phyloP scores from a whole-genome alignment of 371 early-diverging fungal genomes.

The Mucor plumbeus region DNA sequence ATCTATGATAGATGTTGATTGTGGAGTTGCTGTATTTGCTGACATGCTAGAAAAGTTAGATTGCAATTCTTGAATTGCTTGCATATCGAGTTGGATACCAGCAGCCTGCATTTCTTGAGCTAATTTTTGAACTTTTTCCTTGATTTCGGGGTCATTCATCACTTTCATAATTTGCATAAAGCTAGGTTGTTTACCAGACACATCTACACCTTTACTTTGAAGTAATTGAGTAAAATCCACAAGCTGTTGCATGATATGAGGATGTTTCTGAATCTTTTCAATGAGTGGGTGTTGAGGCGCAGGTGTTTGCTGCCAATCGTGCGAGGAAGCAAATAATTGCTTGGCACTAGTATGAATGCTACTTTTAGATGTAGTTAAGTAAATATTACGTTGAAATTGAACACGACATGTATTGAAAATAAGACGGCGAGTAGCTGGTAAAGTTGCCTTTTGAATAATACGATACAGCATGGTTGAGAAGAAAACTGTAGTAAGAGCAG shows the following conservation, averaged over 20 bases:
- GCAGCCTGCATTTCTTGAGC: slow-evolving; percentile 46
- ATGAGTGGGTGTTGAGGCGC: slow-evolving; percentile 37
- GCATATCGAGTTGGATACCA: slow-evolving; percentile 49
- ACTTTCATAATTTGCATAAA: slow-evolving; percentile 47
- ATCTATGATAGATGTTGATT: background rate
- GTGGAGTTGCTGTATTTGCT: background rate
- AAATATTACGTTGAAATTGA: background rate
- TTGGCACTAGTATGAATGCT: slow-evolving; percentile 2
- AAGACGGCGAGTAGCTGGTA: slow-evolving; percentile 13
- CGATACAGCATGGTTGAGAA: slow-evolving; percentile 16
- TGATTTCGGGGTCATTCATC: slow-evolving; percentile 49
- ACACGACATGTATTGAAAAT: background rate
- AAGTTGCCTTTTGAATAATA: slow-evolving; percentile 3
- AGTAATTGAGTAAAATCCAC: slow-evolving; percentile 39
- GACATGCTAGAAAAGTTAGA: slow-evolving; percentile 21
- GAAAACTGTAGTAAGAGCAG: background rate
- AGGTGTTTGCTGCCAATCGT: slow-evolving; percentile 24
- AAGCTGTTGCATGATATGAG: slow-evolving; percentile 46
- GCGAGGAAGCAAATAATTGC: slow-evolving; percentile 18
- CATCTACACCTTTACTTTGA: slow-evolving; percentile 43
- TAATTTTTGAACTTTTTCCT: slow-evolving; percentile 30
- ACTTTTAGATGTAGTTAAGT: background rate
- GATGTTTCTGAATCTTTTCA: slow-evolving; percentile 39
- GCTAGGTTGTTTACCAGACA: slow-evolving; percentile 35
- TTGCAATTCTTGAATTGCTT: slow-evolving; percentile 44